phyloP scores from a whole-genome alignment of 176 grass and related monocot genomes.

The Cenchrus americanus region DNA sequence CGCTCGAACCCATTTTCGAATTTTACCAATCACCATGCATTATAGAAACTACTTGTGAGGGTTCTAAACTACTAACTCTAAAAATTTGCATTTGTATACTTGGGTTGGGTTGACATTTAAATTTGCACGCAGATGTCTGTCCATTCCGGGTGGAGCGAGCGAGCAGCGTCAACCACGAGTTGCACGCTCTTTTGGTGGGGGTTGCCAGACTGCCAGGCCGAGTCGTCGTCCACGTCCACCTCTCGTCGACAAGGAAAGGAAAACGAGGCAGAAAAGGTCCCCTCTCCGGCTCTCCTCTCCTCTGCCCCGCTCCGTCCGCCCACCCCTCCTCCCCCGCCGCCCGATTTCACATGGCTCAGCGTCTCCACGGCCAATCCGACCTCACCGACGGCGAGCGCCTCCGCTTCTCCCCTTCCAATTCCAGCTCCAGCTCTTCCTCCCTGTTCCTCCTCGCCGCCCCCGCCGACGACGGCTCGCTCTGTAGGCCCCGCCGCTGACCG shows the following conservation, averaged over 20 bases:
- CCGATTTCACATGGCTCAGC: conserved; percentile 46
- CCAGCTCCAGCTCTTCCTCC: conserved; percentile 16
- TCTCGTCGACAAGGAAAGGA: conserved; percentile 1
- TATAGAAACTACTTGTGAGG: too few species aligned
- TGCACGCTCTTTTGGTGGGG: neutral
- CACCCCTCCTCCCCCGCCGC: neutral
- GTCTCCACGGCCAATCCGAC: conserved; percentile 40
- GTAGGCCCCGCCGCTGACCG: conserved; percentile 26
- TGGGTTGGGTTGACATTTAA: neutral
- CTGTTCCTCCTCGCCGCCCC: conserved; percentile 26
- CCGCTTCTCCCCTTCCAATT: conserved; percentile 11
- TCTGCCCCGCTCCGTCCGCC: neutral
- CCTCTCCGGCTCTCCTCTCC: neutral
- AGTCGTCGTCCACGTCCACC: neutral
- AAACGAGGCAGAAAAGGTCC: neutral
- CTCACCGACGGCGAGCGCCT: conserved; percentile 1
- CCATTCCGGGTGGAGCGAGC: neutral
- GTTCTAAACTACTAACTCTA: neutral
- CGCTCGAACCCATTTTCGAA: too few species aligned
- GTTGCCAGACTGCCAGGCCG: neutral
- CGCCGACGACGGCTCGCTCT: conserved; percentile 24
- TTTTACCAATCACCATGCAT: too few species aligned
- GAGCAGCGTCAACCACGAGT: neutral
- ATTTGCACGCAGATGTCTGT: neutral
- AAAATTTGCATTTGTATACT: neutral